These are phyloP conservation scores for Chenopodium album DNA, from an alignment of 148 eudicot genomes.

Conservation along the genomic window DNA sequence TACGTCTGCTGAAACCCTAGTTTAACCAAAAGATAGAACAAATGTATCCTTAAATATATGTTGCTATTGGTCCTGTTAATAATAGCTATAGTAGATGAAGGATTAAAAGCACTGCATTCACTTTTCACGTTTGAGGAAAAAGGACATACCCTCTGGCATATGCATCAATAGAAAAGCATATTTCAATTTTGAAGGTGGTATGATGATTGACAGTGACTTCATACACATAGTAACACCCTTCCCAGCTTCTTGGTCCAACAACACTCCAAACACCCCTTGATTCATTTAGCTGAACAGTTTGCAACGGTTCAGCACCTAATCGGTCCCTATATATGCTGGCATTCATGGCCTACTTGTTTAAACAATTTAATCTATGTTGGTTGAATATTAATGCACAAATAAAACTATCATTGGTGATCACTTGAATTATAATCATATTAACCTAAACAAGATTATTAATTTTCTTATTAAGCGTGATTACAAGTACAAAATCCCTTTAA, in stretches of 20 bases:
- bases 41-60: background rate
- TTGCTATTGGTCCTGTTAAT: background rate
- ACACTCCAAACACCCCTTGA: conserved; percentile 76
- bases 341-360: conserved; percentile 49
- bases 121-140: conserved; percentile 8
- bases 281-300: conserved; percentile 66
- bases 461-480: too few species aligned
- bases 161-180: conserved; percentile 83
- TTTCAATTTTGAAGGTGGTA: conserved; percentile 69
- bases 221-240: conserved; percentile 90
- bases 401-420: too few species aligned
- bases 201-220: conserved; percentile 86
- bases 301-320: conserved; percentile 48
- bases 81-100: background rate
- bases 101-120: background rate
- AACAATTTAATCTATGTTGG: background rate
- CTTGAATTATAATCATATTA: too few species aligned
- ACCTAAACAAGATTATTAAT: too few species aligned
- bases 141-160: conserved; percentile 92
- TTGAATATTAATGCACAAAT: too few species aligned
- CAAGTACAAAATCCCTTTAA: too few species aligned
- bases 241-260: conserved; percentile 76
- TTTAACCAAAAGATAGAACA: conserved; percentile 17
- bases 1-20: conserved; percentile 78
- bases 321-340: conserved; percentile 58